Conservation (phyloP, 23 red algal species). For the Chondrus crispus region DNA sequence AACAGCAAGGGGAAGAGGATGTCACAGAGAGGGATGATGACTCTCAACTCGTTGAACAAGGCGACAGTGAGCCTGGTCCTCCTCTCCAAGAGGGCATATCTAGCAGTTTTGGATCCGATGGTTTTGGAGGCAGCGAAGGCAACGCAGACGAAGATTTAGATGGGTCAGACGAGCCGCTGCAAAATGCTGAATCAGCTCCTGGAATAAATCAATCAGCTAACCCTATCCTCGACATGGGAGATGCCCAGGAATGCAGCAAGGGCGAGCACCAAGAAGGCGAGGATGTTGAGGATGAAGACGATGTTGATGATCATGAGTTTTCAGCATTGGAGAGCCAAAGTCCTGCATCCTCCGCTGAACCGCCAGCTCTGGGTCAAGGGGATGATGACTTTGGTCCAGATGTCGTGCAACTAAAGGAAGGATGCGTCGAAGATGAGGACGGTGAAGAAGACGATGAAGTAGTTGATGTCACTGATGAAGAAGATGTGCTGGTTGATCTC, state of each 20-base stretch:
- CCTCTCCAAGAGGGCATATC: too few relatives aligned
- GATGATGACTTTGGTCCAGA: neutral
- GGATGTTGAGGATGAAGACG: neutral
- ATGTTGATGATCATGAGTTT: conserved; percentile 61
- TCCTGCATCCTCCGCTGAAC: neutral
- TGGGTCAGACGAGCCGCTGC: too few relatives aligned
- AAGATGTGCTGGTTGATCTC: conserved; percentile 62
- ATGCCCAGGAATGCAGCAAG: too few relatives aligned
- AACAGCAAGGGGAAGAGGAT: neutral
- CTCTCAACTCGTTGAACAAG: neutral
- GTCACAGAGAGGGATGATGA: conserved; percentile 1
- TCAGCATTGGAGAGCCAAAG: neutral
- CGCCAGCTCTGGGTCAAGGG: neutral
- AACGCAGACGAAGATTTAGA: neutral
- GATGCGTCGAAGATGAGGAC: conserved; percentile 13
- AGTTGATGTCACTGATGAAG: conserved; percentile 61
- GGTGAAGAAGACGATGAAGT: conserved; percentile 55
- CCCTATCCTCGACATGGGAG: too few relatives aligned
- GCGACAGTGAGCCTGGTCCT: neutral
- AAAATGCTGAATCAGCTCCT: too few relatives aligned
- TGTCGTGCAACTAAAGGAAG: neutral
- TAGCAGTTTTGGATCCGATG: neutral
- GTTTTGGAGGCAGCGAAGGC: neutral
- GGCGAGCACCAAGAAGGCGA: neutral
- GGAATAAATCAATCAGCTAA: too few relatives aligned